Evolutionary conservation across 2,329 filamentous ascomycete species (phyloP).

Genomic region (Sporothrix brasiliensis): DNA sequence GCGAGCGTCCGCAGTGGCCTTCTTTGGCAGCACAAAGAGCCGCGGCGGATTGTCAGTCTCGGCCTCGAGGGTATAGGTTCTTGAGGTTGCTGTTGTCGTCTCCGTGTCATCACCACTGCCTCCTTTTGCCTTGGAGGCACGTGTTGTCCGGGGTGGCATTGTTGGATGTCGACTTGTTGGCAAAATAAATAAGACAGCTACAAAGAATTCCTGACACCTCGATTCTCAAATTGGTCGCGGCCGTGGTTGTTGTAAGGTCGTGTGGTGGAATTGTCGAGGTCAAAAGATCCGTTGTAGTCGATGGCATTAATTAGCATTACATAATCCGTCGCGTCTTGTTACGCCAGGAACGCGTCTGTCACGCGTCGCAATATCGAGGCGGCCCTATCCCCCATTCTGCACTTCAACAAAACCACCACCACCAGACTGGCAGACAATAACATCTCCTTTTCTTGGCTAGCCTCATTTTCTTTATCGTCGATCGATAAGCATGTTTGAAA

Average conservation of each 20-base stretch:
- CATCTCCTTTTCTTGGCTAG: slow-evolving; percentile 25
- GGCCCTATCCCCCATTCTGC: slow-evolving; percentile 3
- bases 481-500: slow-evolving; percentile 25
- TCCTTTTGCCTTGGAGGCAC: slow-evolving; percentile 46
- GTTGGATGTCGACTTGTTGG: not conserved
- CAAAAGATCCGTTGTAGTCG: not conserved
- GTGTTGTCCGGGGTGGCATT: slow-evolving; percentile 44
- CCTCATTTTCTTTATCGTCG: slow-evolving; percentile 23
- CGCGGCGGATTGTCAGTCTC: slow-evolving; percentile 52
- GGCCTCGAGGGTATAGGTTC: slow-evolving; percentile 48
- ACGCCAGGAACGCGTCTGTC: slow-evolving; percentile 22
- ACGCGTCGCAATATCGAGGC: slow-evolving; percentile 16
- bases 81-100: slow-evolving; percentile 37
- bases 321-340: slow-evolving; percentile 32
- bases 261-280: not conserved
- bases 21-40: slow-evolving; percentile 64
- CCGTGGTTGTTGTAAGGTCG: not conserved
- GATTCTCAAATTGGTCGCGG: not conserved
- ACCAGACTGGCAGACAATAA: not conserved
- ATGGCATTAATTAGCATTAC: slow-evolving; percentile 22
- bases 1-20: slow-evolving; percentile 56
- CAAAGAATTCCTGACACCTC: not conserved
- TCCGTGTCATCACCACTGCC: slow-evolving; percentile 40
- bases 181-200: too few species aligned
- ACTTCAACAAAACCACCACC: not conserved